Evolutionary conservation across 2,329 filamentous ascomycete species (phyloP).

Genomic region (Hypoxylon sp.): DNA sequence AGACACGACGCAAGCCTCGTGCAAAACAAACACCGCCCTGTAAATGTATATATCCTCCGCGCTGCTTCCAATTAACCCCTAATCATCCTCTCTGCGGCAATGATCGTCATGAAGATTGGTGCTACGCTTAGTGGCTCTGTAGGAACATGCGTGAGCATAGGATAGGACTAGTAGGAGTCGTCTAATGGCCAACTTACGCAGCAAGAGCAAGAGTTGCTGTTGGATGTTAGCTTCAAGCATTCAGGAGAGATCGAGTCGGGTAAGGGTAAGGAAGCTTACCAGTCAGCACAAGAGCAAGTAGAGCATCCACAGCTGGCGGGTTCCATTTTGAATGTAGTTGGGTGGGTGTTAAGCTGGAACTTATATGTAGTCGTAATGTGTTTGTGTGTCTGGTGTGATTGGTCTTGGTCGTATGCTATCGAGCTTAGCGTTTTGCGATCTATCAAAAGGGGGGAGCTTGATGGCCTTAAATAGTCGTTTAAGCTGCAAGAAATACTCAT

Average conservation of each 20-base stretch:
- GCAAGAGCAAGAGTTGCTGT: constrained; percentile 48
- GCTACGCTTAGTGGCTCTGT: constrained; percentile 44
- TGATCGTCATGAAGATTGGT: constrained; percentile 21
- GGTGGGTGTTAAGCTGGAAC: constrained; percentile 24
- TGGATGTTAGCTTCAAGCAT: constrained; percentile 25
- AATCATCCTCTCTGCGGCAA: constrained; percentile 6
- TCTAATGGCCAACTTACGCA: constrained; percentile 41
- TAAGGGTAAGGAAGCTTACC: constrained; percentile 37
- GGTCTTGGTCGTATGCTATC: constrained; percentile 21
- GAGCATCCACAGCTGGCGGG: constrained; percentile 48
- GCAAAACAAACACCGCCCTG: constrained; percentile 28
- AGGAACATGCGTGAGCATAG: constrained; percentile 21
- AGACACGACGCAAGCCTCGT: constrained; percentile 32
- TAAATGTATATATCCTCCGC: constrained; percentile 17
- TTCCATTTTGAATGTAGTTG: constrained; percentile 42
- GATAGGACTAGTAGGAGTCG: neutral
- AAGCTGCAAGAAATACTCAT: constrained; percentile 27
- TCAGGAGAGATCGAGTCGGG: neutral
- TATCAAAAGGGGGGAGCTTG: constrained; percentile 43
- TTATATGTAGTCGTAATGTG: constrained; percentile 28
- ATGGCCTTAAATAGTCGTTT: constrained; percentile 43
- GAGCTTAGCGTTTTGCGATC: constrained; percentile 19
- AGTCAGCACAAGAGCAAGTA: constrained; percentile 47
- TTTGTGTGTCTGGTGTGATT: constrained; percentile 5
- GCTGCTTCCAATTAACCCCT: neutral